Base-by-base conservation (phyloP, 257 asterid species). In the Solanum chiquidenum region DNA sequence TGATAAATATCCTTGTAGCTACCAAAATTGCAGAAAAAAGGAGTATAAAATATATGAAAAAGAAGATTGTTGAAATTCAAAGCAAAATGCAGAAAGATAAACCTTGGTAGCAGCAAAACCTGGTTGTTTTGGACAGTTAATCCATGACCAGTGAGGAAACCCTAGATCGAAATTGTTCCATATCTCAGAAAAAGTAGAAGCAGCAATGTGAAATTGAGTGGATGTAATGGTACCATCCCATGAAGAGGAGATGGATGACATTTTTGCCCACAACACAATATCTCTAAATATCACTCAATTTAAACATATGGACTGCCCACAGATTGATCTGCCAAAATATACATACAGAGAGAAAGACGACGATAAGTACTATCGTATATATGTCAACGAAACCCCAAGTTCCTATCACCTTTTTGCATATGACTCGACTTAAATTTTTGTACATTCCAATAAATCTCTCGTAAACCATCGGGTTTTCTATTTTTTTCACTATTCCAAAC, bases 71-170 rank as follows among this genome's bases (percentile, higher is more conserved):
- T n/a, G 75, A 6, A 66, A 58, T 58, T 58, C 5, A 58, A 83
- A 68, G 10, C 16, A 10, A 11, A 13, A 3, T 46, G 31, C 10
- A 35, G 10, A 83, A 60, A 38, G 25, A 86, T 23, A 31, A 87
- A 94, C 98, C 74, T 86, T 87, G 49, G 90, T 64, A 44, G 90
- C 29, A 72, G 93, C 55, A 86, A 76, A 86, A 94, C 93, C 91
- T 9, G 94, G 93, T 38, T 88, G 92, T 40, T 88, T 93, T 31
- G 90, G 89, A 76, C 91, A 90, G 88, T 93, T 89, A 86, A 92
- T 34, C 98, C 99, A 95, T 46, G 94, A 86, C 93, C 96, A 95
- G 5, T 86, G 95, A 86, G 96, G 98, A 88, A 92, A 90, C 64
- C 90, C 89, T 46, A 94, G 84, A 90, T 93, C 94, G 87, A 91